phyloP scores from a whole-genome alignment of 805 yeast genomes.

The Ogataea naganishii region DNA sequence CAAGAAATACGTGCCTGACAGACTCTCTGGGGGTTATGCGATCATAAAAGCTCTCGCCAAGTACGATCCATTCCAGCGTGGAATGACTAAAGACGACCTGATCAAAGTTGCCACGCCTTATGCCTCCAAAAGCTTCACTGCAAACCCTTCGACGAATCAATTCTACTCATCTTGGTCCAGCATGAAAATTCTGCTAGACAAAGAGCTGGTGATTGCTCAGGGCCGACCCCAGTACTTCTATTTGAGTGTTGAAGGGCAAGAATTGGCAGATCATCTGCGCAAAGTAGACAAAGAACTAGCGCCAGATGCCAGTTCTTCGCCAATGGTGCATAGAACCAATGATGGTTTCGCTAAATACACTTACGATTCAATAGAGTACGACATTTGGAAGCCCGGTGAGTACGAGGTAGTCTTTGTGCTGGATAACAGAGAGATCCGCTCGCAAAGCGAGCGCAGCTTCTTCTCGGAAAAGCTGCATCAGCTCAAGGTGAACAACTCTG shows the following conservation, averaged over 20 bases:
- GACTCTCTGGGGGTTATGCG: slow-evolving; percentile 80
- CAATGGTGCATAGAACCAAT: not conserved
- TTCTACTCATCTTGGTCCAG: slow-evolving; percentile 73
- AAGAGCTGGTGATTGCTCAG: slow-evolving; percentile 44
- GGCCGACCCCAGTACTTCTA: slow-evolving; percentile 56
- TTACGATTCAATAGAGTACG: slow-evolving; percentile 22
- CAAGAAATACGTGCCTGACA: slow-evolving; percentile 56
- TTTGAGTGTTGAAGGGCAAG: slow-evolving; percentile 63
- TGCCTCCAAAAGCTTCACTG: slow-evolving; percentile 48
- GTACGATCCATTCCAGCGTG: slow-evolving; percentile 38
- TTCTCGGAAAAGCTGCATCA: slow-evolving; percentile 47
- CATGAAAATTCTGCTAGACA: slow-evolving; percentile 50
- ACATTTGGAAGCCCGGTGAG: slow-evolving; percentile 53
- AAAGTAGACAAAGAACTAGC: slow-evolving; percentile 29
- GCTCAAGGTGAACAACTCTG: slow-evolving; percentile 42
- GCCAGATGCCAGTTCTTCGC: not conserved
- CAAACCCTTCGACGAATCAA: slow-evolving; percentile 53
- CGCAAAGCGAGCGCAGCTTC: slow-evolving; percentile 59
- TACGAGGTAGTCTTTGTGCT: slow-evolving; percentile 55
- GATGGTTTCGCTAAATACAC: not conserved
- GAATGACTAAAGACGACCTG: slow-evolving; percentile 57
- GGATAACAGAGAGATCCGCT: slow-evolving; percentile 78
- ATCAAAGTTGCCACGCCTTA: slow-evolving; percentile 42
- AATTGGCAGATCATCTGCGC: slow-evolving; percentile 49
- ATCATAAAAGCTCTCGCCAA: slow-evolving; percentile 53